Evolutionary conservation across 2,329 filamentous ascomycete species (phyloP).

Genomic region (Ceratocystis huliohia): DNA sequence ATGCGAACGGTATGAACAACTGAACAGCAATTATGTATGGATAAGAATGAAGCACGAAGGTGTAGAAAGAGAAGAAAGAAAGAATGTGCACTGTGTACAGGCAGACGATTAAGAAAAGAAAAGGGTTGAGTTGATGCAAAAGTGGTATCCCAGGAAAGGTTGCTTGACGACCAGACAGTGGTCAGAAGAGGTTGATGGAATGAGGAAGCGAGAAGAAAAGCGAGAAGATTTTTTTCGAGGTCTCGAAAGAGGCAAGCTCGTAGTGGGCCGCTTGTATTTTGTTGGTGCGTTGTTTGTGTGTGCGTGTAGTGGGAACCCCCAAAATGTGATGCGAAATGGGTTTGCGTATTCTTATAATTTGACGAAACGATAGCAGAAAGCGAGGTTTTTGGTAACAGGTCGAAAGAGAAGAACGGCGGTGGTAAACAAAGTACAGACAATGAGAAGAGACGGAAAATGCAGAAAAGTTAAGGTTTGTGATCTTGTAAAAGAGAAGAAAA

Average conservation of each 20-base stretch:
- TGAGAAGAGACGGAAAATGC: conserved; percentile 21
- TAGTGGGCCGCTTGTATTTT: conserved; percentile 14
- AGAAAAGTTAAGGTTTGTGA: conserved; percentile 22
- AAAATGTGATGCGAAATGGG: conserved; percentile 6
- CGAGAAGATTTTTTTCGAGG: not conserved
- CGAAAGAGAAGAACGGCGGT: conserved; percentile 21
- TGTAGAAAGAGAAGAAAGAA: conserved; percentile 14
- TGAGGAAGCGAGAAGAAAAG: conserved; percentile 16
- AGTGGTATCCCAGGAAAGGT: not conserved
- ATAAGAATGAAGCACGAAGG: conserved; percentile 20
- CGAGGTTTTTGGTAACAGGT: conserved; percentile 8
- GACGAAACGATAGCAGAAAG: conserved; percentile 15
- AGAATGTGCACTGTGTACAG: conserved; percentile 24
- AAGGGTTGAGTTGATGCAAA: conserved; percentile 6
- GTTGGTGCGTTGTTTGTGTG: conserved; percentile 12
- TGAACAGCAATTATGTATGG: conserved; percentile 19
- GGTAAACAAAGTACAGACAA: conserved; percentile 22
- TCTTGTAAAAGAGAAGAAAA: conserved; percentile 24
- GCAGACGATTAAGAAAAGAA: conserved; percentile 14
- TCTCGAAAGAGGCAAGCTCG: conserved; percentile 13
- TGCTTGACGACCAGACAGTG: not conserved
- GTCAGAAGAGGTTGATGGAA: conserved; percentile 11
- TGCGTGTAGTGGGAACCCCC: conserved; percentile 8
- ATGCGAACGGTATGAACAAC: conserved; percentile 13
- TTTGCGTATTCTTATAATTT: conserved; percentile 14